Conservation (phyloP, 2,329 filamentous ascomycete genomes). For the Helicocarpus griseus region DNA sequence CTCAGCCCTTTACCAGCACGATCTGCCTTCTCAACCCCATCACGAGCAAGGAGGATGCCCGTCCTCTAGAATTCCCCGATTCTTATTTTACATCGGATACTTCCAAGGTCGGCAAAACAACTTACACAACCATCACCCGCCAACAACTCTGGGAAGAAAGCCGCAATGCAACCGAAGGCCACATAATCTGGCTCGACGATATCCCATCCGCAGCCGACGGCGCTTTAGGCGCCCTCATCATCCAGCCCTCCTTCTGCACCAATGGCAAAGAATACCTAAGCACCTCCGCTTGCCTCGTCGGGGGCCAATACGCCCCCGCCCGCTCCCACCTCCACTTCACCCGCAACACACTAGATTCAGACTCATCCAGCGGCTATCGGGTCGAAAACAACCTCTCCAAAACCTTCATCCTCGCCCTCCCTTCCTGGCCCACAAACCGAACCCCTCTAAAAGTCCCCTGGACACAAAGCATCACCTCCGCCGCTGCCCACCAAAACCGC, state of each 20-base stretch:
- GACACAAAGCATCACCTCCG: constrained; percentile 6
- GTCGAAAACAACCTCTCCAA: background rate
- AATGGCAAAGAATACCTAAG: constrained; percentile 3
- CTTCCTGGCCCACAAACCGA: background rate
- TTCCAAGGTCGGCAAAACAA: background rate
- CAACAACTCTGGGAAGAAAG: background rate
- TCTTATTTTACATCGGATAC: background rate
- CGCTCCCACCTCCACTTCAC: too few relatives aligned
- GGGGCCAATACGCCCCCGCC: constrained; percentile 4
- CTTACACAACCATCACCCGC: background rate
- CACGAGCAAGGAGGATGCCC: background rate
- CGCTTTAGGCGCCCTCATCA: constrained; percentile 7
- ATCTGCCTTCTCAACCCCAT: constrained; percentile 2
- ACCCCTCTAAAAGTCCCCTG: constrained; percentile 3
- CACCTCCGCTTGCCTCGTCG: constrained; percentile 4
- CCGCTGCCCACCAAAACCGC: constrained; percentile 1
- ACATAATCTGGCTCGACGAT: constrained; percentile 9
- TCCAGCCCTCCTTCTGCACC: constrained; percentile 6
- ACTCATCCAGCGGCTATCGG: background rate
- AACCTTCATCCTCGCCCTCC: background rate
- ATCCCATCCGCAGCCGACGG: background rate
- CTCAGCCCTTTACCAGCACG: background rate
- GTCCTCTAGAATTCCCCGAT: constrained; percentile 1
- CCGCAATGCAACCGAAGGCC: background rate
- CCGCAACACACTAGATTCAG: too few relatives aligned